Percentiles rank a stretch among this genome's conserved stretches.
phyloP scores from a whole-genome alignment of 2,329 filamentous ascomycete species.

The Talaromyces pinophilus region DNA sequence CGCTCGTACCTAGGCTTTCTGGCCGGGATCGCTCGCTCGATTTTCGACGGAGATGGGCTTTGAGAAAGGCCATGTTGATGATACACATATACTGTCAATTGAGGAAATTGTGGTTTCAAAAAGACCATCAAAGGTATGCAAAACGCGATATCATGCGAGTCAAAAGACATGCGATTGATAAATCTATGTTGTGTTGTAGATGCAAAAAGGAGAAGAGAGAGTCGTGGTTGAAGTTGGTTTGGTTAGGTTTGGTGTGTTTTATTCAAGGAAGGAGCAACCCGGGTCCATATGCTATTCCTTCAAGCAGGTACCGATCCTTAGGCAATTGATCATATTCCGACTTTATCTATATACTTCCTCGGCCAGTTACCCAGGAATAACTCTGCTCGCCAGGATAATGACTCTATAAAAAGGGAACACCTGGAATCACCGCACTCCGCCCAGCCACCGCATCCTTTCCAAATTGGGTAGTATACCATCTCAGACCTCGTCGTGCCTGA shows the following conservation, averaged over 20 bases:
- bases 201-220: conserved; percentile 38
- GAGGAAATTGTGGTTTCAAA: conserved; percentile 27
- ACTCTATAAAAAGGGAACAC: conserved; percentile 43
- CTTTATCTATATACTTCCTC: background rate
- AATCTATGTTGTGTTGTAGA: conserved; percentile 24
- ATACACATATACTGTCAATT: conserved; percentile 21
- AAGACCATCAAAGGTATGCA: conserved; percentile 45
- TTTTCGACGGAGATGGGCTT: conserved; percentile 14
- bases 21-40: conserved; percentile 13
- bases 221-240: background rate
- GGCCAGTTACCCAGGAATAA: background rate
- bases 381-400: background rate
- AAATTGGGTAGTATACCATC: conserved; percentile 88
- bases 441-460: conserved; percentile 75
- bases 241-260: background rate
- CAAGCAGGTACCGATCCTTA: background rate
- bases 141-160: conserved; percentile 66
- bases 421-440: conserved; percentile 72
- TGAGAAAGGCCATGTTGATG: conserved; percentile 20
- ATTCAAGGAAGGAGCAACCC: background rate
- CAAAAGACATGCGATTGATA: conserved; percentile 37
- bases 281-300: background rate
- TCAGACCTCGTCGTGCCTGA: conserved; percentile 73
- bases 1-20: background rate
- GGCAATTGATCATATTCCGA: background rate